Base-by-base conservation (phyloP, 177 flowering plant genomes). In the Tripterygium wilfordii region DNA sequence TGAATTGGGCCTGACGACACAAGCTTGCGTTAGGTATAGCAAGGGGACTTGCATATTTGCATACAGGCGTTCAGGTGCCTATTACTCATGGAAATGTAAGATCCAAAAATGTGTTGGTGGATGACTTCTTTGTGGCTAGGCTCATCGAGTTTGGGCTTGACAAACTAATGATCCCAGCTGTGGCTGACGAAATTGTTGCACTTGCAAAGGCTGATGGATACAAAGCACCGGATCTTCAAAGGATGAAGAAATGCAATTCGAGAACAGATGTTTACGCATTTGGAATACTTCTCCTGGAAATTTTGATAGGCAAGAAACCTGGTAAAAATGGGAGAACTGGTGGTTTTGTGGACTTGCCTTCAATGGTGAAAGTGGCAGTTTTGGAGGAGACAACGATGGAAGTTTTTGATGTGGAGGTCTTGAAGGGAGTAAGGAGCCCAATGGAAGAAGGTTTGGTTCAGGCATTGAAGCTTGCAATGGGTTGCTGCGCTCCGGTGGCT, bases 391-490 rank as follows among this genome's bases (percentile, higher is more conserved):
- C 94, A 22, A 78, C 96, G 0, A 72, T 88, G 98, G 98, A 92
- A 55, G 91, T 92, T 30, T 92, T 92, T 25, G 98, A 92, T 36
- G 64, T 79, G 27, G 98, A 81, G 68, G 47, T 88, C 10, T 48
- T 92, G 78, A 92, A 84, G 64, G 96, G 96, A 31, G 67, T 85
- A 39, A 82, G 90, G 67, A 92, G 87, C 62, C 94, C 95, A 0
- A 85, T 92, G 98, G 98, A 92, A 56, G 98, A 92, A 13, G 98
- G 96, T 1, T 53, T 92, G 49, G 94, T 88, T 56, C 99, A 92
- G 52, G 95, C 98, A 8, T 51, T 92, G 80, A 92, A 92, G 66
- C 85, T 92, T 22, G 99, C 96, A n/a, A 92, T 92, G 99, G 99
- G 99, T 5, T 94, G 99, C 53, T 94, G 99, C 56, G 96, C 99